These are phyloP conservation scores for Xerophyta viscosa DNA, from an alignment of 106 monocot genomes.

Conservation along the genomic window DNA sequence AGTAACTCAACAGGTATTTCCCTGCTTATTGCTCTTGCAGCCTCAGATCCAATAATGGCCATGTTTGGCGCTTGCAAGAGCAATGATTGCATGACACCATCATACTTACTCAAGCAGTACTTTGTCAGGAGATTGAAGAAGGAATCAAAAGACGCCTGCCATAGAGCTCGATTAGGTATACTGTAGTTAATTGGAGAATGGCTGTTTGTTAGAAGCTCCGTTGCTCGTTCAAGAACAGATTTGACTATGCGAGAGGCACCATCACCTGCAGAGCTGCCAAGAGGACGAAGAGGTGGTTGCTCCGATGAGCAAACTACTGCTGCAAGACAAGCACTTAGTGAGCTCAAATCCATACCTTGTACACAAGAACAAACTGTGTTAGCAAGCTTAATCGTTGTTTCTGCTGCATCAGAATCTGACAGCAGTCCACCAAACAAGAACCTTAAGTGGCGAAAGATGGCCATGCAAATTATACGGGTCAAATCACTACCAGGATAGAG, in stretches of 20 bases:
- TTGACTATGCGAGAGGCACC: conserved; percentile 30
- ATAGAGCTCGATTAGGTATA: conserved; percentile 17
- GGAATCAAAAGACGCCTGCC: conserved; percentile 42
- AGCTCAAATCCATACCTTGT: conserved; percentile 29
- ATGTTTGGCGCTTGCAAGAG: conserved; percentile 8
- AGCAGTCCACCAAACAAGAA: conserved; percentile 37
- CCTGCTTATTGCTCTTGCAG: conserved; percentile 22
- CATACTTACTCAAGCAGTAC: conserved; percentile 34
- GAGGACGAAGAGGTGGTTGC: conserved; percentile 38
- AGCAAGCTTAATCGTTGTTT: conserved; percentile 17
- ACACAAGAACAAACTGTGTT: conserved; percentile 24
- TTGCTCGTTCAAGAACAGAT: conserved; percentile 37
- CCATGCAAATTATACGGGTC: conserved; percentile 37
- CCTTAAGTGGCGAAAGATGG: conserved; percentile 38
- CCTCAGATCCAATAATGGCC: conserved; percentile 13
- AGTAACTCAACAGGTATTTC: conserved; percentile 46
- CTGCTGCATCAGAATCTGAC: conserved; percentile 21
- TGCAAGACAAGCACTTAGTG: conserved; percentile 40
- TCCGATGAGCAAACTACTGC: conserved; percentile 41
- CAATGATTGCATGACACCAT: conserved; percentile 23
- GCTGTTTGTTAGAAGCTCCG: conserved; percentile 16
- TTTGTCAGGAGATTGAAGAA: conserved; percentile 38
- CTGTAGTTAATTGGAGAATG: conserved; percentile 19
- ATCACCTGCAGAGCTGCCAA: conserved; percentile 37
- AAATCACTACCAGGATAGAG: conserved; percentile 26